Evolutionary conservation across 2,329 filamentous ascomycete genomes (phyloP), one percentile per base, ranked within the genome.

Genomic region (Chaetoscypha palmicola): DNA sequence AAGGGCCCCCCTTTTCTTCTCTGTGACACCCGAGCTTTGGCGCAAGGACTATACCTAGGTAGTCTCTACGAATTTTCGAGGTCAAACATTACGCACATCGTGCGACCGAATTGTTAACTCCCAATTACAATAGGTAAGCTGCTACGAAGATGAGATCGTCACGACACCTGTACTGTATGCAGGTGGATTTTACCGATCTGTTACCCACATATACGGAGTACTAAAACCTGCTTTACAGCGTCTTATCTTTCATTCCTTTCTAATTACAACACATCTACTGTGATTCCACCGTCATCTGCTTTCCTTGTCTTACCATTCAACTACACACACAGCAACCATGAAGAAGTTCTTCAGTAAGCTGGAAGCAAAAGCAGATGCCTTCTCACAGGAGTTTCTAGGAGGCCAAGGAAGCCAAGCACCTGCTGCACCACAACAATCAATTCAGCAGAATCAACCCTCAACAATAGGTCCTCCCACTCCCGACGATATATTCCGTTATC

Each of bases 401-500:
- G 20, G 16, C 16, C 21, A 31, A 14, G 41, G 43, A 17, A 21
- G 24, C 22, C 31, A 43, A 55, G 23, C 42, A 34, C n/a, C n/a
- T n/a, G n/a, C n/a, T n/a, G n/a, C n/a, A n/a, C n/a, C n/a, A n/a
- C 44, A 38, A 40, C 28, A 43, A 43, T 26, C 43, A 7, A 38
- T 24, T 23, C 39, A 53, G 5, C 46, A 49, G 33, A 40, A 44
- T n/a, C 52, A 58, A 22, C 51, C 53, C 2, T 58, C 58, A 9
- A 48, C 50, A 16, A 67, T 73, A 16, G 12, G 24, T 9, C 50
- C 53, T 2, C 46, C 62, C 48, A 53, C 58, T 41, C 46, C 66
- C 65, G 40, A 63, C 5, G 62, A 65, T 42, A 42, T 76, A 16
- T 58, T 72, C 21, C 66, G 73, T 39, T 80, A 79, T 54, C 71